Conservation (phyloP, 495 filamentous ascomycete species). For the Trichocladium uniseriatum region DNA sequence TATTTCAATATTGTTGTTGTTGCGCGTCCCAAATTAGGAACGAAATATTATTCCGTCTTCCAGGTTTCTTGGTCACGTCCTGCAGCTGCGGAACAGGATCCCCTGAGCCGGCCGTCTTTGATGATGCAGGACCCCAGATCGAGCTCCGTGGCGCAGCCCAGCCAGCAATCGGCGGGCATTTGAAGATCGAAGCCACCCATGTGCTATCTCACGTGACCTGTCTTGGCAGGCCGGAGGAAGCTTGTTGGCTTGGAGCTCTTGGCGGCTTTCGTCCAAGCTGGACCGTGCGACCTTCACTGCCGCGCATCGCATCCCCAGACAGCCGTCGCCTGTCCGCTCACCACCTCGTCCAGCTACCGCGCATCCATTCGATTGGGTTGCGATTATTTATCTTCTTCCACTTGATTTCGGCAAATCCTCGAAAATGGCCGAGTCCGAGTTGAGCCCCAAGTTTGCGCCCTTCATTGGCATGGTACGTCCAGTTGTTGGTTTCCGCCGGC, state of each 20-base stretch:
- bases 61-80: neutral
- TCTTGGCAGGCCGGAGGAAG: neutral
- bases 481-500: neutral
- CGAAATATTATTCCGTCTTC: too few relatives aligned
- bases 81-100: neutral
- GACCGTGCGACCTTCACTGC: constrained; percentile 3
- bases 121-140: neutral
- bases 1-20: too few relatives aligned
- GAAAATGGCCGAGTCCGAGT: constrained; percentile 58
- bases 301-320: constrained; percentile 1
- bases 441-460: constrained; percentile 83
- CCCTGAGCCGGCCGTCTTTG: neutral
- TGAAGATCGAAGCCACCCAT: too few relatives aligned
- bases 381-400: neutral
- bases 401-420: neutral
- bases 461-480: constrained; percentile 88
- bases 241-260: constrained; percentile 3
- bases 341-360: neutral
- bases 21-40: too few relatives aligned
- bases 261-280: constrained; percentile 12
- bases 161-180: too few relatives aligned
- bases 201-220: neutral
- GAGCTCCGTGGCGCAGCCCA: too few relatives aligned
- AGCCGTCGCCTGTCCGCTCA: neutral
- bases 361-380: neutral